A percentile compares a stretch with the other conserved stretches of the same genome.
Conservation (phyloP, 768 basidiomycete genomes). For the Auriscalpium vulgare region DNA sequence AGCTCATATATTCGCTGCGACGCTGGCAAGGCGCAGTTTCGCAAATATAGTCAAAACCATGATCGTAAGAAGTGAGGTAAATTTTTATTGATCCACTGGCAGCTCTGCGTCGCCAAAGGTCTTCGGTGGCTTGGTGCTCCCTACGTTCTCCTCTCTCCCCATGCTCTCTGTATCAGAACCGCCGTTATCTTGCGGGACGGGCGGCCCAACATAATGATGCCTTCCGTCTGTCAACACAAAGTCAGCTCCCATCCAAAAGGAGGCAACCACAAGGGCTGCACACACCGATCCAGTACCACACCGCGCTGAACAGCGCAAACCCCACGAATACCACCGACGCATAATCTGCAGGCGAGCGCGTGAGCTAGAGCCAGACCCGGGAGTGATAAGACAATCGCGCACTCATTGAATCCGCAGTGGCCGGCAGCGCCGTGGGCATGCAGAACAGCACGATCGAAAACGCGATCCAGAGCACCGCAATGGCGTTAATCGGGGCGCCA, state of each 20-base stretch:
- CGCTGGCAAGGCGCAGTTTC: too few relatives aligned
- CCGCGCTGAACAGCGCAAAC: conserved; percentile 46
- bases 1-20: too few relatives aligned
- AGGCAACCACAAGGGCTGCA: conserved; percentile 4
- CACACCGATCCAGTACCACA: conserved; percentile 55
- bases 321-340: conserved; percentile 62
- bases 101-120: too few relatives aligned
- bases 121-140: too few relatives aligned
- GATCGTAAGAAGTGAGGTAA: too few relatives aligned
- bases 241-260: not conserved
- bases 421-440: conserved; percentile 58
- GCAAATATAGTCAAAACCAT: too few relatives aligned
- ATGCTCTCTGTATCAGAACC: too few relatives aligned
- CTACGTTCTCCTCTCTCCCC: too few relatives aligned
- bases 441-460: conserved; percentile 62
- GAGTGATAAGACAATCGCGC: conserved; percentile 8
- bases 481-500: conserved; percentile 39
- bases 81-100: too few relatives aligned
- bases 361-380: not conserved
- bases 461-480: conserved; percentile 50
- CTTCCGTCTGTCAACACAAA: conserved; percentile 29
- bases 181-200: conserved; percentile 9
- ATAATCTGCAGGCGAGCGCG: conserved; percentile 38
- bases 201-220: conserved; percentile 36
- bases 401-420: conserved; percentile 44